Percentiles rank a stretch among this genome's conserved stretches.
phyloP scores from a whole-genome alignment of 352 stramenopile genomes.

The Blastocystis sp. region DNA sequence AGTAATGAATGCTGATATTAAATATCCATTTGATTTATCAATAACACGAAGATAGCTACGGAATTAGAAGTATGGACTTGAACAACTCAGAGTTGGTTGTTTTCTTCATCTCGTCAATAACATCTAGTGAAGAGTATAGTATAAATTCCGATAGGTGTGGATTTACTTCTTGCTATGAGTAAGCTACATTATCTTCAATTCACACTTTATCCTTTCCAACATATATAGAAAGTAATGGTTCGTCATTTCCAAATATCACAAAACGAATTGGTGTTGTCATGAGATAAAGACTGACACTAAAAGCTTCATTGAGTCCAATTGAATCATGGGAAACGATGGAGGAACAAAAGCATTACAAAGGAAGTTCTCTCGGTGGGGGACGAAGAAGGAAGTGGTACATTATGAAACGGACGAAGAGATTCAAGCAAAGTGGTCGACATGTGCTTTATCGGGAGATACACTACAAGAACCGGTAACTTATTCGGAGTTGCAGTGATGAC shows the following conservation, averaged over 20 bases:
- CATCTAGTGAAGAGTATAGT: constrained; percentile 42
- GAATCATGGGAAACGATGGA: constrained; percentile 66
- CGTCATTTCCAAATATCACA: constrained; percentile 50
- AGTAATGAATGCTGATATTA: constrained; percentile 13
- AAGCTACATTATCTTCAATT: neutral
- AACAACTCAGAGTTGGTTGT: constrained; percentile 27
- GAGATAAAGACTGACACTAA: neutral
- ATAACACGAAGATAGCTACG: constrained; percentile 34
- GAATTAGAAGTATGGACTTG: neutral
- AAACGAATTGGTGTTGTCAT: constrained; percentile 60
- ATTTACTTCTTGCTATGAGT: constrained; percentile 21
- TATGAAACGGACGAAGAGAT: constrained; percentile 41
- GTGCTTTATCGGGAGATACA: constrained; percentile 46
- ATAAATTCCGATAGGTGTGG: constrained; percentile 55
- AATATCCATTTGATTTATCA: constrained; percentile 51
- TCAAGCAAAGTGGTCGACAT: constrained; percentile 65
- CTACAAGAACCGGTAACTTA: constrained; percentile 30
- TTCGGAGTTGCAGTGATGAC: neutral
- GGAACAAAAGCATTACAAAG: constrained; percentile 31
- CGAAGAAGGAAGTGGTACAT: constrained; percentile 61
- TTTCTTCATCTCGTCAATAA: constrained; percentile 44
- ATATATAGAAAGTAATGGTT: constrained; percentile 28
- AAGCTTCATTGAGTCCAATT: neutral
- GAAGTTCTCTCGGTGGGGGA: constrained; percentile 56
- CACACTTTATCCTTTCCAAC: constrained; percentile 32